Evolutionary conservation across 2,329 filamentous ascomycete genomes (phyloP).

Genomic region (Botrytis galanthina): DNA sequence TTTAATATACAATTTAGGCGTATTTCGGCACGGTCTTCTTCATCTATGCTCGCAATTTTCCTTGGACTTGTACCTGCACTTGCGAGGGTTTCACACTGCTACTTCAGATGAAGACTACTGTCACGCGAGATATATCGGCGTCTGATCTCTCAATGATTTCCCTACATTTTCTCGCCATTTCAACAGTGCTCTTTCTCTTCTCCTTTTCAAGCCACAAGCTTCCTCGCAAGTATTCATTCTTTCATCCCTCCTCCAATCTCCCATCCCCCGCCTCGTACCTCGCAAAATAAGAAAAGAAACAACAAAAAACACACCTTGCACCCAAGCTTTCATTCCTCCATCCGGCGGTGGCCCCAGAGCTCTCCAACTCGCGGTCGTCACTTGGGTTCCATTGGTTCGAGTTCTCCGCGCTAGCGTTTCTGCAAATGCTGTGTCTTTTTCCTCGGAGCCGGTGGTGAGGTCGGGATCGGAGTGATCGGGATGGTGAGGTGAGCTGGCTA

Average conservation of each 20-base stretch:
- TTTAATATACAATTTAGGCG: background rate
- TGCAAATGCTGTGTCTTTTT: constrained; percentile 4
- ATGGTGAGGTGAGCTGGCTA: background rate
- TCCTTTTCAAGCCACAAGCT: background rate
- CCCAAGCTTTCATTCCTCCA: constrained; percentile 36
- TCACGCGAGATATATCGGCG: background rate
- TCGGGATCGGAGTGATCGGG: background rate
- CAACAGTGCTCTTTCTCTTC: background rate
- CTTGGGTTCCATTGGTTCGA: constrained; percentile 25
- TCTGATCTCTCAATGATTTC: background rate
- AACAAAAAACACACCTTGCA: constrained; percentile 29
- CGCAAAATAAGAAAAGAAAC: background rate
- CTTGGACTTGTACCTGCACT: background rate
- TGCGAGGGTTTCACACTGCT: background rate
- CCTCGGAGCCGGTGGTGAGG: background rate
- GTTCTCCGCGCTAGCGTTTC: background rate
- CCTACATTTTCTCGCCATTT: background rate
- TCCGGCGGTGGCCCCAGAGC: constrained; percentile 37
- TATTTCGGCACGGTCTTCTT: background rate
- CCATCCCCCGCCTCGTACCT: background rate
- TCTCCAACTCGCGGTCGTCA: constrained; percentile 33
- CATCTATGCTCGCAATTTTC: background rate
- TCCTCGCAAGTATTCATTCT: background rate
- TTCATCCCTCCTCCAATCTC: background rate
- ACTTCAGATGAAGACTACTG: background rate